These are phyloP conservation scores for Fusarium globosum DNA, from an alignment of 2,329 filamentous ascomycete genomes.

Conservation along the genomic window DNA sequence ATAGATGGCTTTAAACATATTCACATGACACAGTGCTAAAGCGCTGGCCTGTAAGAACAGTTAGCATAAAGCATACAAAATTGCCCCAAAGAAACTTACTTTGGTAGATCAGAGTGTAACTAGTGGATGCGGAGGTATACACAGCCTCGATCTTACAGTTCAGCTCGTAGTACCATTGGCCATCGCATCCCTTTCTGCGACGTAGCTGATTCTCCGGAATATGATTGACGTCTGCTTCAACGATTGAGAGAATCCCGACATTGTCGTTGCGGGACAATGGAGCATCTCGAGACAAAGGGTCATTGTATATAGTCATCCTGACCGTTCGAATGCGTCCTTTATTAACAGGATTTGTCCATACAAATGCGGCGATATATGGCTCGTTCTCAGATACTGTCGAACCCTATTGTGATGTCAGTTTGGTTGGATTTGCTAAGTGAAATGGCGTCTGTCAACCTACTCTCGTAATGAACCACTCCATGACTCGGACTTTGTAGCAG, in stretches of 20 bases:
- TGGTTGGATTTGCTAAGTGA: background rate
- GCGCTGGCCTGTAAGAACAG: constrained; percentile 47
- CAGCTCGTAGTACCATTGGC: constrained; percentile 54
- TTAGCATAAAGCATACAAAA: constrained; percentile 24
- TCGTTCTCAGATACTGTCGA: constrained; percentile 55
- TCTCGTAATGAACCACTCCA: constrained; percentile 58
- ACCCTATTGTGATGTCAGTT: constrained; percentile 41
- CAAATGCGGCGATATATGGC: constrained; percentile 50
- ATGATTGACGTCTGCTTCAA: constrained; percentile 55
- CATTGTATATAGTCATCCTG: constrained; percentile 52
- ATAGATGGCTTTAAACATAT: constrained; percentile 49
- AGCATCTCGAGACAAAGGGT: constrained; percentile 47
- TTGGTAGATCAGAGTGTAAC: constrained; percentile 57
- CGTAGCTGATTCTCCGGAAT: constrained; percentile 53
- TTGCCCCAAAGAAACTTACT: constrained; percentile 43
- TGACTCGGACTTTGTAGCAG: constrained; percentile 52
- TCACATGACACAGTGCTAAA: constrained; percentile 57
- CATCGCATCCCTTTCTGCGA: constrained; percentile 51
- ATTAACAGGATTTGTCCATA: constrained; percentile 48
- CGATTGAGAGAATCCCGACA: constrained; percentile 50
- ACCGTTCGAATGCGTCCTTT: constrained; percentile 50
- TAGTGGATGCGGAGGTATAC: constrained; percentile 55
- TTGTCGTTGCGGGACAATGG: constrained; percentile 52
- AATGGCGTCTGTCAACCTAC: constrained; percentile 37
- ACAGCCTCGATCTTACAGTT: constrained; percentile 55